Base-by-base conservation (phyloP, 2,329 filamentous ascomycete species). In the Xylaria sp. region DNA sequence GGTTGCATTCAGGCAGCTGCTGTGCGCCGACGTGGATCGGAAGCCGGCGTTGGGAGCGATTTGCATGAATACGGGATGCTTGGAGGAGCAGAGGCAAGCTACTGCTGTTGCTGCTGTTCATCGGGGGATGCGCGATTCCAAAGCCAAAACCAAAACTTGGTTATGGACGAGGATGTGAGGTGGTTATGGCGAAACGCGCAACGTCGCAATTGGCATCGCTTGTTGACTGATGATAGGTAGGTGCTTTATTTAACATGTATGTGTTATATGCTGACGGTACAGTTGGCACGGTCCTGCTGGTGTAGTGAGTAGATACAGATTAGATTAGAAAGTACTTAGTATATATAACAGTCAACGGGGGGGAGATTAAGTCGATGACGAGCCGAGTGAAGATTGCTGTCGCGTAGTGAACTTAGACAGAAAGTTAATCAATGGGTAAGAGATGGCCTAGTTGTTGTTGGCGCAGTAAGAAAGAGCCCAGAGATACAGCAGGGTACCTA, bases 1-100 rank as follows among this genome's bases (percentile, higher is more conserved):
- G 96, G 93, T 91, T 94, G 94, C 94, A 97, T 97, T 90, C 91
- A 79, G 74, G 72, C 75, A 92, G 85, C 82, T 83, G 79, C 29
- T 57, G 50, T 53, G 62, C 65, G 62, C 65, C 58, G 29, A 47
- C 27, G 51, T n/a, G 13, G 37, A 13, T 42, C 27, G 54, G 58
- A 35, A 32, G 32, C 10, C 55, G 25, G 51, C 25, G 13, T 53
- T 32, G 25, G 16, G 27, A 29, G 57, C 21, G 54, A 27, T 55
- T 55, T 44, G 53, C 60, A 60, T 53, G 60, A 40, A 65, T 42
- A 44, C 44, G 29, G 23, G 32, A 6, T 23, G 42, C 29, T 27
- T 25, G 66, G 29, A 4, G 3, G 29, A 47, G 25, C 27, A 47
- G n/a, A 57, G 42, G 29, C 23, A 16, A 48, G 16, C 48, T 64